Evolutionary conservation across 192 early-diverging fungal species (phyloP), one percentile per base, ranked within the genome.

Genomic region (Irineochytrium annulatum): DNA sequence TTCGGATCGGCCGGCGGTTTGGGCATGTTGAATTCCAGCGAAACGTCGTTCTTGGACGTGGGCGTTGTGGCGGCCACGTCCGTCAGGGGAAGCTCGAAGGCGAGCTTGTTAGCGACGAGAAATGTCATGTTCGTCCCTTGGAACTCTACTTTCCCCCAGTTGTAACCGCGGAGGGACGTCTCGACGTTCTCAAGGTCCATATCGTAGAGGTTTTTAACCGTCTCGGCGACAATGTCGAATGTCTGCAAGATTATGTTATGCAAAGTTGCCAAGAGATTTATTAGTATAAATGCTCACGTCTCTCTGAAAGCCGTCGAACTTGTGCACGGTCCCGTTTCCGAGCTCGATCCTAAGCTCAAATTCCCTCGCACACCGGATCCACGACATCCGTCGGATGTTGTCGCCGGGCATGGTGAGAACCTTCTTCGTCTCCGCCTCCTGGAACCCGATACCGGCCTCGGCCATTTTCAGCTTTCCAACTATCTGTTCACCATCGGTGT

Each of bases 1-100:
- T 59, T 82, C 1, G 87, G 86, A 37, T 82, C 77, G 35, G 85
- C 82, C n/a, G n/a, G n/a, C n/a, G n/a, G n/a, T n/a, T n/a, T n/a
- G n/a, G n/a, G n/a, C n/a, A n/a, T n/a, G n/a, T n/a, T n/a, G 60
- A 97, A 90, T 72, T 99, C 93, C 33, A 99, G 65, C 52, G 84
- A 83, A 31, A 99, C 96, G 64, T 99, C 96, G 69, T 91, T 89
- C 69, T 91, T 92, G 55, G 82, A 87, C 3, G 88, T 81, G 35
- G 90, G 72, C 31, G 87, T 90, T 17, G 93, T 87, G 69, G 90
- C 91, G 41, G 89, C 86, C 34, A 95, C 94, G 27, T 92, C 82
- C 28, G 79, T 79, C 43, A 97, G 74, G 1, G 96, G 94, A 24
- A 99, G 63, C 62, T 99, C 94, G 70, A 97, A 97, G 69, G 91